phyloP scores from a whole-genome alignment of 1,139 yeast species.

The Ashbya aceris region DNA sequence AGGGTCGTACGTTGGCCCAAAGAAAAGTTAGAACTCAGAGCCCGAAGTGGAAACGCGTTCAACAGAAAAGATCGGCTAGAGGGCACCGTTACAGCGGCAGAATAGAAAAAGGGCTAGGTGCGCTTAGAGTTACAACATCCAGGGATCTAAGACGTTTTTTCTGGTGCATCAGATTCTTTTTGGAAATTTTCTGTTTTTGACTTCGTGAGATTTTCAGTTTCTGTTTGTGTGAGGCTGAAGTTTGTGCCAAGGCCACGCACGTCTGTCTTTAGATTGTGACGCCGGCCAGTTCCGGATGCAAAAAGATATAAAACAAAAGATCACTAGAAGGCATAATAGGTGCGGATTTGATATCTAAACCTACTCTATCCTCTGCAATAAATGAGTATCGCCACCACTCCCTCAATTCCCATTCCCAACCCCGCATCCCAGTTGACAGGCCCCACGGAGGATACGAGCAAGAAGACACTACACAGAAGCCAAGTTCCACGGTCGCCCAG shows the following conservation, averaged over 20 bases:
- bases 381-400: slow-evolving; percentile 5
- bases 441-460: slow-evolving; percentile 2
- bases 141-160: too few species aligned
- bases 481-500: not conserved
- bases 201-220: slow-evolving; percentile 1
- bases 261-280: slow-evolving; percentile 5
- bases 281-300: not conserved
- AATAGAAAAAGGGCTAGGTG: too few species aligned
- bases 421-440: slow-evolving; percentile 2
- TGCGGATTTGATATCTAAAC: not conserved
- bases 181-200: too few species aligned
- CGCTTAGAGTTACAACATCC: too few species aligned
- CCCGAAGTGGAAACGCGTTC: too few species aligned
- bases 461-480: not conserved
- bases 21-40: too few species aligned
- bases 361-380: slow-evolving; percentile 2
- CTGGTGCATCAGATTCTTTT: too few species aligned
- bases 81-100: too few species aligned
- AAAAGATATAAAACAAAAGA: slow-evolving; percentile 1
- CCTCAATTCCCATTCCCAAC: slow-evolving; percentile 1
- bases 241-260: slow-evolving; percentile 3
- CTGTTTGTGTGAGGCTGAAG: slow-evolving; percentile 5
- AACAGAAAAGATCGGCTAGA: too few species aligned
- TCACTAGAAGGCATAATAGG: not conserved
- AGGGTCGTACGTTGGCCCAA: too few species aligned